A percentile compares a stretch with the other conserved stretches of the same genome.
Evolutionary conservation across 805 yeast genomes (phyloP).

Genomic region (Candida succiphila): DNA sequence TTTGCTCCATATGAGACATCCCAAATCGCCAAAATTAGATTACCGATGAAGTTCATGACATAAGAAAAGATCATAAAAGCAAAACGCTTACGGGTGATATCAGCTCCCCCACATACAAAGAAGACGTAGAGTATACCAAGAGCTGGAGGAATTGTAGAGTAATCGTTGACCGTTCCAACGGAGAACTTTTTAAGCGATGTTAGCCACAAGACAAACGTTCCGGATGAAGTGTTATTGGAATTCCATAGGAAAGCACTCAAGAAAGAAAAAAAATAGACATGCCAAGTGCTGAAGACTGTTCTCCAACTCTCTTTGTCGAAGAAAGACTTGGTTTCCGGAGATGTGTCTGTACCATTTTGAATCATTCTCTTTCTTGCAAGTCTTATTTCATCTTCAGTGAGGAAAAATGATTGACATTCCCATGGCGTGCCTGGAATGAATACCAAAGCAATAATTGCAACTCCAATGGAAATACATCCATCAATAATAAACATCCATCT

Average conservation of each 20-base stretch:
- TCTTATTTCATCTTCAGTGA: slow-evolving; percentile 47
- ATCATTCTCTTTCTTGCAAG: slow-evolving; percentile 36
- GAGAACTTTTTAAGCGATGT: slow-evolving; percentile 34
- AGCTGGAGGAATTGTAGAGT: slow-evolving; percentile 48
- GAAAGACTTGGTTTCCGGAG: slow-evolving; percentile 18
- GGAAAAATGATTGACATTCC: slow-evolving; percentile 38
- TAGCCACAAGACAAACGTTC: slow-evolving; percentile 56
- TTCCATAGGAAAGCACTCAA: slow-evolving; percentile 56
- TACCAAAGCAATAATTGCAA: slow-evolving; percentile 17
- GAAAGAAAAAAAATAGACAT: slow-evolving; percentile 44
- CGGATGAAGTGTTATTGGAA: slow-evolving; percentile 45
- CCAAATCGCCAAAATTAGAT: slow-evolving; percentile 49
- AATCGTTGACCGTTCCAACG: slow-evolving; percentile 34
- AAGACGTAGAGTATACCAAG: slow-evolving; percentile 44
- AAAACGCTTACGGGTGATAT: slow-evolving; percentile 42
- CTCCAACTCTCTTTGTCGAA: slow-evolving; percentile 41
- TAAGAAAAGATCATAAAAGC: slow-evolving; percentile 44
- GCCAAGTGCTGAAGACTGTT: slow-evolving; percentile 44
- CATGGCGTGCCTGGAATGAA: slow-evolving; percentile 58
- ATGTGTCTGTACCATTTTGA: slow-evolving; percentile 20
- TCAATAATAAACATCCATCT: slow-evolving; percentile 45
- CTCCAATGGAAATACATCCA: slow-evolving; percentile 31
- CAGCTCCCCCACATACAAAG: slow-evolving; percentile 39
- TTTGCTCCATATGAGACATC: slow-evolving; percentile 45
- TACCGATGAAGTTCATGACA: slow-evolving; percentile 43